These are phyloP conservation scores for Pythium vanterpoolii DNA, from an alignment of 352 stramenopile genomes.

Conservation along the genomic window DNA sequence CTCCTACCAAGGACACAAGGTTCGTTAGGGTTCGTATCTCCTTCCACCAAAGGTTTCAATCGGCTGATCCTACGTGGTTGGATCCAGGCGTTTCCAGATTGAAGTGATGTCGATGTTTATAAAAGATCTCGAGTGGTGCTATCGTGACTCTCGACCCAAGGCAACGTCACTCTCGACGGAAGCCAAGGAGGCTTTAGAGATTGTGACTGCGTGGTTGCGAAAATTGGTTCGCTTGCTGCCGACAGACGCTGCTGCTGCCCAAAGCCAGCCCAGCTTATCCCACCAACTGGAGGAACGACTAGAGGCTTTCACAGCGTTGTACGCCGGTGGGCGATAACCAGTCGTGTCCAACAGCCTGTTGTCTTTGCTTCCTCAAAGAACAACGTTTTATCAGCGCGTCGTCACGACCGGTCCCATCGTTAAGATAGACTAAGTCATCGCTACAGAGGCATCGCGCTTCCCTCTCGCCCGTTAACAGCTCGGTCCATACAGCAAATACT, in stretches of 20 bases:
- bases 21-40: conserved; percentile 11
- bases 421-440: no score
- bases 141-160: neutral
- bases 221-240: conserved; percentile 61
- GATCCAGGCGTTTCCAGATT: conserved; percentile 44
- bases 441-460: no score
- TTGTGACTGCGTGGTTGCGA: conserved; percentile 35
- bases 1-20: conserved; percentile 34
- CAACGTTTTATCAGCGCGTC: no score
- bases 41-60: neutral
- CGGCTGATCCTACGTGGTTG: no score
- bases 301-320: no score
- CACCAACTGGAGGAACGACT: conserved; percentile 11
- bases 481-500: no score
- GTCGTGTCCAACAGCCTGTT: no score
- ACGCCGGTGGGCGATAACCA: no score
- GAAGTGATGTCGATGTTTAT: conserved; percentile 48
- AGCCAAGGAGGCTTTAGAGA: conserved; percentile 4
- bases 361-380: no score
- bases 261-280: neutral
- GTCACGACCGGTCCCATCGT: no score
- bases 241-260: conserved; percentile 18
- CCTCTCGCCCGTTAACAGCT: no score
- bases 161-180: neutral
- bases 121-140: conserved; percentile 46